Base-by-base conservation (phyloP, 768 basidiomycete genomes). In the Mycena galopus region DNA sequence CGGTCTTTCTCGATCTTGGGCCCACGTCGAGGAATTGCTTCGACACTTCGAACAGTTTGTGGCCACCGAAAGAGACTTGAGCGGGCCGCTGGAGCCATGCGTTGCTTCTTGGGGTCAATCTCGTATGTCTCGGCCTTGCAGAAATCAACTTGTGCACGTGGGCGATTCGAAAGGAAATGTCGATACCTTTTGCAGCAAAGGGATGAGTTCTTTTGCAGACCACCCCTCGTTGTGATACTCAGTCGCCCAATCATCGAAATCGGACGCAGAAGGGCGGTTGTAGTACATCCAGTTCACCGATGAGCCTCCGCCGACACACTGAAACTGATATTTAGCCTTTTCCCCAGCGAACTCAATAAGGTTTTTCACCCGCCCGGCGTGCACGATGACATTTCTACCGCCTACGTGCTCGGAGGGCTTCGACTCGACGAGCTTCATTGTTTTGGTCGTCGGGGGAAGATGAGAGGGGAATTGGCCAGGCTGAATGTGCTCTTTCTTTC, bases 61-160 rank as follows among this genome's bases (percentile, higher is more conserved):
- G 4, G 23, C 29, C 29, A 42, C 61, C 61, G 11, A 50, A 50
- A 0, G 61, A 50, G 5, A 62, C 29, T 14, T 50, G 32, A 62
- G 44, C 3, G 81, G 82, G 4, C 82, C 82, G 0, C 77, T 74
- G 66, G 83, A 81, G 0, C 86, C 85, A 55, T 86, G 86, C 0
- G 80, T 81, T 2, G 78, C 59, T 47, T 72, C 68, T 64, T 73
- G 1, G 77, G 69, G 7, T 73, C 75, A 9, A 79, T 75, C 16
- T 82, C 73, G 65, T 84, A 85, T 0, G 82, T 83, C 70, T 86
- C 84, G 0, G 70, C 59, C 78, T 29, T 29, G 10, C 25, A 32
- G 3, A 68, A 25, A 42, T 23, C 17, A 44, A 19, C 25, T 23
- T 32, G 19, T 53, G 10, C 11, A 29, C 3, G 3, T n/a, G n/a